These are phyloP conservation scores for Porcisia hertigi DNA, from an alignment of 208 protist species.

Conservation along the genomic window DNA sequence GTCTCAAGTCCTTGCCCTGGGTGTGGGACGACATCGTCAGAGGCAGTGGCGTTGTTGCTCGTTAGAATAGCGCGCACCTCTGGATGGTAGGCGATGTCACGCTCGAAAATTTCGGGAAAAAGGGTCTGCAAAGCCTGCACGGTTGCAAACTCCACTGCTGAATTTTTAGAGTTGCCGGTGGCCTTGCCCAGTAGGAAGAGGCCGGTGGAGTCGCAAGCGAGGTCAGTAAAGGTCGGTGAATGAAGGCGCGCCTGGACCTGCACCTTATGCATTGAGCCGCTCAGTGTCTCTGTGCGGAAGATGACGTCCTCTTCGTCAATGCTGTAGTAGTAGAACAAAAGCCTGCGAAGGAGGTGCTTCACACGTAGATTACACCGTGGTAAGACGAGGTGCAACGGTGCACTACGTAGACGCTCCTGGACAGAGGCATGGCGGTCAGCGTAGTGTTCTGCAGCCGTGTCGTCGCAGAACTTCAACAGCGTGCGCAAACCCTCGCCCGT, in stretches of 20 bases:
- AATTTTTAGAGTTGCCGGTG: constrained; percentile 38
- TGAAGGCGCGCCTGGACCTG: constrained; percentile 21
- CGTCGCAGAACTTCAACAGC: constrained; percentile 21
- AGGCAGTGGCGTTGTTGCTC: constrained; percentile 27
- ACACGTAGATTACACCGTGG: constrained; percentile 39
- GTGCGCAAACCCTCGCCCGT: constrained; percentile 16
- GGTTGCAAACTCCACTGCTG: constrained; percentile 36
- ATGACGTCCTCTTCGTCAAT: constrained; percentile 37
- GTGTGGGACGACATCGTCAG: constrained; percentile 33
- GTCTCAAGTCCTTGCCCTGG: constrained; percentile 41
- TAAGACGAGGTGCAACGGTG: constrained; percentile 58
- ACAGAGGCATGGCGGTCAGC: constrained; percentile 7
- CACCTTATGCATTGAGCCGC: constrained; percentile 11
- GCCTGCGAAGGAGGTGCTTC: constrained; percentile 48
- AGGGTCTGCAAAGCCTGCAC: constrained; percentile 48
- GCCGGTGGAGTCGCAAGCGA: too few species aligned
- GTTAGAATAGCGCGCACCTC: constrained; percentile 48
- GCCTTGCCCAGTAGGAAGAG: constrained; percentile 32
- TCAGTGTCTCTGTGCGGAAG: constrained; percentile 7
- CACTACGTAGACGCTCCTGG: constrained; percentile 12
- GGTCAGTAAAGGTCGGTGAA: not conserved
- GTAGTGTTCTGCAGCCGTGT: constrained; percentile 11
- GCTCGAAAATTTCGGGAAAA: constrained; percentile 62
- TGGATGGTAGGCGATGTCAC: constrained; percentile 65
- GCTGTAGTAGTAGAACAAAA: constrained; percentile 70